Evolutionary conservation across 176 grass and related monocot species (phyloP), one percentile per base, ranked within the genome.

Genomic region (Carex kokanica): DNA sequence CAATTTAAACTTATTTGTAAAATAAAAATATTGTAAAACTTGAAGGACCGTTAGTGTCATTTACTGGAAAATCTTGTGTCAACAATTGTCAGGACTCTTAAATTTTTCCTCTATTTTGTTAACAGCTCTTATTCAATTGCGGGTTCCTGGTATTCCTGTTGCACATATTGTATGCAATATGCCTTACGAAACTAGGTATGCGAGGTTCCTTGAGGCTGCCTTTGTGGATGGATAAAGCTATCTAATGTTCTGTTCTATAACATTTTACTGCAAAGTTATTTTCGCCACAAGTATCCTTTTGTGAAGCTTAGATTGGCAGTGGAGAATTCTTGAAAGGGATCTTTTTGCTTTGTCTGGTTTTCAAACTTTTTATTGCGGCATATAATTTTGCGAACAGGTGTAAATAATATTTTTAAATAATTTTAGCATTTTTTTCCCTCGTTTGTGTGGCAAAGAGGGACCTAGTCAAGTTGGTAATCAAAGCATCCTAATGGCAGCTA

Each of bases 141-240:
- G 95, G 74, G 17, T 94, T 98, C 87, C 91, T 94, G 78, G 83
- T 98, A 81, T 93, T 98, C 81, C 84, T 98, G 34, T 87, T 98
- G 34, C 95, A 98, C 74, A 88, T 98, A 87, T 69, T 98, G 63
- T 93, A 94, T 23, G 90, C 92, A 18, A 79, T 94, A 58, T 87
- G 94, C 83, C 83, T 98, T 58, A 82, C 81, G 13, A 98, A 94
- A 84, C 90, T 98, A 51, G 95, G 95, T 38, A 85, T 98, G 86
- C 94, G 87, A 84, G 62, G 81, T 68, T 91, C 92, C 18, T 78
- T 97, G 78, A 88, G 84, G 63, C 81, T 87, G 27, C 94, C 94
- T 21, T 86, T 78, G 88, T 97, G 94, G 94, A 68, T 97, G 61
- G 83, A 92, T 29, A 92, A 80, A 55, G 86, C 84, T 75, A 86